phyloP scores from a whole-genome alignment of 2,329 filamentous ascomycete species.

The Hypoxylon sp. region DNA sequence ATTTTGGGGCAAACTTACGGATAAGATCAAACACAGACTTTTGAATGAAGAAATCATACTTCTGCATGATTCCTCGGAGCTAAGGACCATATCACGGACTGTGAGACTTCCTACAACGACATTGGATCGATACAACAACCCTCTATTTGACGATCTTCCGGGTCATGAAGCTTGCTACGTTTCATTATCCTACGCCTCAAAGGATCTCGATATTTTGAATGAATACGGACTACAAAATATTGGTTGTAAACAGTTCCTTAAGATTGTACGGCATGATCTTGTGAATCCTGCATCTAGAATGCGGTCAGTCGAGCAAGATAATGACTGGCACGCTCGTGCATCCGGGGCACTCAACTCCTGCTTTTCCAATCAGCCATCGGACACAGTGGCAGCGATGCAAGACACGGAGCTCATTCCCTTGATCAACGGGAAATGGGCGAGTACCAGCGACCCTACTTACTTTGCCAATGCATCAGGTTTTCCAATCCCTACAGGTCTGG shows the following conservation, averaged over 20 bases:
- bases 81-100: neutral
- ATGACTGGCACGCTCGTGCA: constrained; percentile 14
- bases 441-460: neutral
- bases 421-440: constrained; percentile 1
- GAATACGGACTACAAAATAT: constrained; percentile 13
- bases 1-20: constrained; percentile 10
- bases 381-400: neutral
- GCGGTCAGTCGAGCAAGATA: neutral
- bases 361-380: neutral
- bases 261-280: constrained; percentile 21
- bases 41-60: neutral
- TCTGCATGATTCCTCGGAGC: neutral
- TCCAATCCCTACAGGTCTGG: constrained; percentile 12
- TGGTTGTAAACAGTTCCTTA: neutral
- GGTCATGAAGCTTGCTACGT: constrained; percentile 9
- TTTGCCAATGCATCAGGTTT: constrained; percentile 3
- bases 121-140: constrained; percentile 32
- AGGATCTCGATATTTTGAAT: constrained; percentile 12
- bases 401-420: constrained; percentile 5
- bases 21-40: constrained; percentile 13
- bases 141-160: constrained; percentile 39
- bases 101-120: neutral
- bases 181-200: constrained; percentile 23
- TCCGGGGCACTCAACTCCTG: neutral
- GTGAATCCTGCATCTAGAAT: constrained; percentile 1